A percentile compares a stretch with the other conserved stretches of the same genome.
Conservation (phyloP, 805 yeast genomes). For the Spathaspora boniae region DNA sequence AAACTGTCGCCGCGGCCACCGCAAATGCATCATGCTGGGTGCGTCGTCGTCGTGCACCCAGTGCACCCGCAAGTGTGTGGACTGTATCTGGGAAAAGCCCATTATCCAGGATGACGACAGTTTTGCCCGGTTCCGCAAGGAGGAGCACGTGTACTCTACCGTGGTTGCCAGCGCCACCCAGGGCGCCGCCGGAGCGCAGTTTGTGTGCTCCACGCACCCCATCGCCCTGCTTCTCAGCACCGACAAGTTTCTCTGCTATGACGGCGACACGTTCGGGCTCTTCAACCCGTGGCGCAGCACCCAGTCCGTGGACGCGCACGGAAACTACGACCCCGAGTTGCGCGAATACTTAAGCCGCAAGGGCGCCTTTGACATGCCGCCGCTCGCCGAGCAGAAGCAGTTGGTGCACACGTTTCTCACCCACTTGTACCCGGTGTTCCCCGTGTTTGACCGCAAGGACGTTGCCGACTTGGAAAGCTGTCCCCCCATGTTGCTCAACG, state of each 20-base stretch:
- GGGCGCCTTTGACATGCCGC: constrained; percentile 5
- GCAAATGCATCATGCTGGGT: neutral
- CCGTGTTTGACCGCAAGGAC: constrained; percentile 2
- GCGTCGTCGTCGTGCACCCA: neutral
- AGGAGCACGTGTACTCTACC: constrained; percentile 1
- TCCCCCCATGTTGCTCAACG: constrained; percentile 2
- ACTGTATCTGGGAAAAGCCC: constrained; percentile 4
- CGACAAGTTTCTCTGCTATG: constrained; percentile 6
- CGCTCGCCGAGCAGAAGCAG: constrained; percentile 3
- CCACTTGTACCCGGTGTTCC: constrained; percentile 1
- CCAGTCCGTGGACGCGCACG: constrained; percentile 1
- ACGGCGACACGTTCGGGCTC: constrained; percentile 5
- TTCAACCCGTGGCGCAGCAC: constrained; percentile 5
- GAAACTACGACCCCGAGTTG: neutral
- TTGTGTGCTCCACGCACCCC: constrained; percentile 5
- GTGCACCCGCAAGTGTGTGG: neutral
- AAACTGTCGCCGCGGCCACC: constrained; percentile 4
- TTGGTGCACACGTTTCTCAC: constrained; percentile 1
- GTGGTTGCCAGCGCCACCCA: neutral
- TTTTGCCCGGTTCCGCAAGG: constrained; percentile 2
- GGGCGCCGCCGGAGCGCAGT: neutral
- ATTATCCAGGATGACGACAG: neutral
- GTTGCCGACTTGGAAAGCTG: neutral
- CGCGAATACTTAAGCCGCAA: neutral
- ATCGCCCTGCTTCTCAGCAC: constrained; percentile 3